Percentiles rank a stretch among this genome's conserved stretches.
phyloP scores from a whole-genome alignment of 352 stramenopile species.

The Phytophthora sp. region DNA sequence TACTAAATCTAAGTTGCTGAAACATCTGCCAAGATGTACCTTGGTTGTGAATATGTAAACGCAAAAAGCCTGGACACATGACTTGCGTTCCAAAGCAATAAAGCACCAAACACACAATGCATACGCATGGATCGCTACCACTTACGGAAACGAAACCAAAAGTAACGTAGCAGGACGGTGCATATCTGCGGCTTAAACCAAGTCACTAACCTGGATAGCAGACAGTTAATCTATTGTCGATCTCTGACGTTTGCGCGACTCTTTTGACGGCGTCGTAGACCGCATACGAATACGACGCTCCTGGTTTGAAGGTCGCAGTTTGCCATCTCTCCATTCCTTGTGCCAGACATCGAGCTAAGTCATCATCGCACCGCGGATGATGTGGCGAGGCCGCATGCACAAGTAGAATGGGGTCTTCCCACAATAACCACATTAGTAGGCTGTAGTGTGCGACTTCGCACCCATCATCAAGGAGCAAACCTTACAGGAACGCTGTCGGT shows the following conservation, averaged over 20 bases:
- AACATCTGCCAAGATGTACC: not conserved
- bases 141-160: too few species aligned
- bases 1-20: not conserved
- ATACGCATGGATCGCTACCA: too few species aligned
- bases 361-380: too few species aligned
- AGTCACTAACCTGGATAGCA: too few species aligned
- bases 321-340: not conserved
- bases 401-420: not conserved
- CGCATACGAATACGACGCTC: not conserved
- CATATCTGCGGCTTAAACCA: too few species aligned
- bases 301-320: not conserved
- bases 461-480: not conserved
- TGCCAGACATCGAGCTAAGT: too few species aligned
- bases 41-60: not conserved
- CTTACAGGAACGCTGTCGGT: not conserved
- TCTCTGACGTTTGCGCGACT: too few species aligned
- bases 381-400: not conserved
- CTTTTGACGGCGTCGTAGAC: too few species aligned
- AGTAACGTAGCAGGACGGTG: too few species aligned
- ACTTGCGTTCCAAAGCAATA: not conserved
- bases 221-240: too few species aligned
- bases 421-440: not conserved
- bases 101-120: too few species aligned
- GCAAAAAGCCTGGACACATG: not conserved
- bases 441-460: not conserved